phyloP scores from a whole-genome alignment of 805 yeast genomes.

The Hagleromyces aurorensis region DNA sequence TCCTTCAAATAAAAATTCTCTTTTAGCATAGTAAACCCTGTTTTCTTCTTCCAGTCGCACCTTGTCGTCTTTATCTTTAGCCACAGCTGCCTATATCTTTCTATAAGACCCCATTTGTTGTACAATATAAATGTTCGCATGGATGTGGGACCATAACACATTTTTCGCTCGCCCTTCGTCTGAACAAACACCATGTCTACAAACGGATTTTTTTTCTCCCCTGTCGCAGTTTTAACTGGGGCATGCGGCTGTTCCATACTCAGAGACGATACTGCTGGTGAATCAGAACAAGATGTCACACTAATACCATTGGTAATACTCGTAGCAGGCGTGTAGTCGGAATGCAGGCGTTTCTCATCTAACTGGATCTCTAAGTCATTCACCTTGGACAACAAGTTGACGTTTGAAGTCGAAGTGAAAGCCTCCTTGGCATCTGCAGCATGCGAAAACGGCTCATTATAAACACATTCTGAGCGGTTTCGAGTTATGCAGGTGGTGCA shows the following conservation, averaged over 20 bases:
- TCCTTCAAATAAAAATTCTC: constrained; percentile 15
- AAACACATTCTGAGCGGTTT: constrained; percentile 13
- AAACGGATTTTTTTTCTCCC: constrained; percentile 10
- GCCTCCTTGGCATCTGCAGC: not conserved
- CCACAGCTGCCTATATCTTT: constrained; percentile 20
- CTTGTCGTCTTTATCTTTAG: constrained; percentile 21
- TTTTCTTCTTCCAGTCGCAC: constrained; percentile 15
- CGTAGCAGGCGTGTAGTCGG: not conserved
- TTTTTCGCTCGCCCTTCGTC: constrained; percentile 17
- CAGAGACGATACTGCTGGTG: too few species aligned
- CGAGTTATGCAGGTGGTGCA: constrained; percentile 24
- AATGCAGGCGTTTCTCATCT: not conserved
- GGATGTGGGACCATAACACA: constrained; percentile 29
- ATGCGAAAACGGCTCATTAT: constrained; percentile 8
- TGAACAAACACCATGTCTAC: constrained; percentile 12
- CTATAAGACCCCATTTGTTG: constrained; percentile 13
- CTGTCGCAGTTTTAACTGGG: not conserved
- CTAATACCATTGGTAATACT: not conserved
- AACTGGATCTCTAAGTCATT: constrained; percentile 6
- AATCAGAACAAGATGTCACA: not conserved
- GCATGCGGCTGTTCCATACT: too few species aligned
- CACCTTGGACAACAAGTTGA: constrained; percentile 3
- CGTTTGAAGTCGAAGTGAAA: constrained; percentile 2
- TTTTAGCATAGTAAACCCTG: constrained; percentile 10
- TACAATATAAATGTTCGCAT: constrained; percentile 13